Base-by-base conservation (phyloP, 2,329 filamentous ascomycete genomes). In the Ceratocystis lukuohia region DNA sequence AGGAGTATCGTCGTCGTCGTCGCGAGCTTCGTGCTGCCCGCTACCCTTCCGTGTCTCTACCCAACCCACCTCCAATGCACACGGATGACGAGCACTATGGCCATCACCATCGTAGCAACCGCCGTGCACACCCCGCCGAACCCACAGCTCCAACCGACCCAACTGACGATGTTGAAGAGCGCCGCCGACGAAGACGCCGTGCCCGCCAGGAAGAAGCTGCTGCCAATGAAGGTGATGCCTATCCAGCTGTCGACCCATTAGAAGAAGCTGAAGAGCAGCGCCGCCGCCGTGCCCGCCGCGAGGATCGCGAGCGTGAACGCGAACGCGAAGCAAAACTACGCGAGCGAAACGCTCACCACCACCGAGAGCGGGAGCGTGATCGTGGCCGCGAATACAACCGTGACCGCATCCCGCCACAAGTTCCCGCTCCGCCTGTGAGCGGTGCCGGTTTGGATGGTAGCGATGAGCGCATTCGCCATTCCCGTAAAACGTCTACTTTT, bases 1-100 rank as follows among this genome's bases (percentile, higher is more conserved):
- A 80, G 15, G 79, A 80, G 63, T 80, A 82, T 65, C 81, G 81
- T 25, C 80, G 80, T 30, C 78, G 79, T 4, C 78, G 82, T 45
- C 80, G 79, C 28, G 82, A 84, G 66, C 80, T 80, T 25, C 77
- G 79, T 53, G 81, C 37, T 12, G 10, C 79, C 7, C 56, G 56
- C 15, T 8, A 59, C 25, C 25, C 56, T 20, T 17, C 56, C 2
- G 20, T n/a, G 2, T 30, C 56, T 37, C 2, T 59, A 5, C 56
- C 56, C 33, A 76, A 74, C 30, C 15, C 71, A 33, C 28, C 56
- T 6, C 56, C 56, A n/a, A 59, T 59, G 74, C 1, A 72, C 71
- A 37, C n/a, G 3, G 78, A 78, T 45, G 74, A 75, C 12, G 78
- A 76, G 1, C 77, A 80, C 25, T 77, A 80, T 70, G 75, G 75